phyloP scores from a whole-genome alignment of 305 asterid genomes.

The Rubia balearica region DNA sequence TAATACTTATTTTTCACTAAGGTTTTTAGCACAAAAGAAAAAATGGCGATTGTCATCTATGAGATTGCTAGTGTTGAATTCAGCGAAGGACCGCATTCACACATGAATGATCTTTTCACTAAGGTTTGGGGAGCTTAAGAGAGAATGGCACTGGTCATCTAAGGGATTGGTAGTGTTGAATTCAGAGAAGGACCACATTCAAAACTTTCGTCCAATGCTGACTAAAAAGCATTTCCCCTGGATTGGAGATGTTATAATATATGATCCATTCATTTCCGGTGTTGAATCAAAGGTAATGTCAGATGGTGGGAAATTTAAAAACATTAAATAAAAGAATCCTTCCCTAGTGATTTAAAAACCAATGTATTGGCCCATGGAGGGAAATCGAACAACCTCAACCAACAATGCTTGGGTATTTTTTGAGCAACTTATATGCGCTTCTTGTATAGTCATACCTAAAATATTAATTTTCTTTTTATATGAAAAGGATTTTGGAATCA shows the following conservation, averaged over 20 bases:
- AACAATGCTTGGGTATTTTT: too few relatives aligned
- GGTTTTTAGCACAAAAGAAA: constrained; percentile 36
- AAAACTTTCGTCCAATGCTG: constrained; percentile 66
- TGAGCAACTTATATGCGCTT: too few relatives aligned
- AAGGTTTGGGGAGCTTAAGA: constrained; percentile 43
- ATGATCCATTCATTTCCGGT: constrained; percentile 69
- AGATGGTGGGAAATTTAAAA: too few relatives aligned
- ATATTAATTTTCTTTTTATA: too few relatives aligned
- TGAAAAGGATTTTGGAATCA: too few relatives aligned
- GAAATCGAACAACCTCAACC: too few relatives aligned
- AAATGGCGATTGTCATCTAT: constrained; percentile 64
- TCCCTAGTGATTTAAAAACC: too few relatives aligned
- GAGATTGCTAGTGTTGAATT: constrained; percentile 75
- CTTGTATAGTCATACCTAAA: too few relatives aligned
- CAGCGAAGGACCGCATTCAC: constrained; percentile 49
- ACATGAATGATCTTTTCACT: constrained; percentile 29
- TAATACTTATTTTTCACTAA: constrained; percentile 28
- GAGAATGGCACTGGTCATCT: constrained; percentile 62
- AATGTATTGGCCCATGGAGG: too few relatives aligned
- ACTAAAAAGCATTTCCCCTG: constrained; percentile 59
- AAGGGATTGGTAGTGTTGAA: constrained; percentile 75
- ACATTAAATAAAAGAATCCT: too few relatives aligned
- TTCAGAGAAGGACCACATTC: constrained; percentile 51
- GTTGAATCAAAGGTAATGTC: constrained; percentile 55
- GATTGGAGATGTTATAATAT: constrained; percentile 67